Base-by-base conservation (phyloP, 1,139 yeast genomes). In the Lodderomyces pseudojiufengensis region DNA sequence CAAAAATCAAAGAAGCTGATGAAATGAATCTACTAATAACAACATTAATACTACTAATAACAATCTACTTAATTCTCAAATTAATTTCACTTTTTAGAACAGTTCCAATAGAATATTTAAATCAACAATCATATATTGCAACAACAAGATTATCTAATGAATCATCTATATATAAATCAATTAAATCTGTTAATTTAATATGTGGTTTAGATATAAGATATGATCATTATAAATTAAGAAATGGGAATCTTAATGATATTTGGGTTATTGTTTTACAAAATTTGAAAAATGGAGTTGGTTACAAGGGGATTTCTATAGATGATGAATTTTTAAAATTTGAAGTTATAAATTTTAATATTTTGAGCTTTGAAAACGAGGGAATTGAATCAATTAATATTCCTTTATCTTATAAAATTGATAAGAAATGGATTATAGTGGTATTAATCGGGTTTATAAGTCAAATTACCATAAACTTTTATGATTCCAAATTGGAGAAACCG, bases 221-320 rank as follows among this genome's bases (percentile, higher is more conserved):
- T 41, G 68, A 73, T 34, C 79, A 74, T 24, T 83, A 80, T 55
- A 78, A 76, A 48, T 49, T 81, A 14, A 64, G 92, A 45, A 80
- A 80, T 50, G 92, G 92, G 7, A 80, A 78, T 45, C 57, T 82
- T 38, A 70, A 77, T 48, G 94, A 82, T 56, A 55, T 82, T 3
- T 83, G 90, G 88, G 40, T 31, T 9, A 35, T 43, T 8, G 27
- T 34, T 8, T 22, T 39, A 18, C 20, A 18, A 18, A 18, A 18
- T 18, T 18, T 18, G 20, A 7, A 18, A 23, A 21, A 26, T 7
- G 8, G 27, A n/a, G 16, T 22, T 5, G 24, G 23, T 15, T 34
- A 37, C n/a, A 21, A 23, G 9, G 48, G 51, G 24, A 24, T 41
- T 3, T 37, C 52, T 5, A 44, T 66, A 12, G 49, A 57, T 24